Base-by-base conservation (phyloP, 257 asterid genomes). In the Leptodermis oblonga region DNA sequence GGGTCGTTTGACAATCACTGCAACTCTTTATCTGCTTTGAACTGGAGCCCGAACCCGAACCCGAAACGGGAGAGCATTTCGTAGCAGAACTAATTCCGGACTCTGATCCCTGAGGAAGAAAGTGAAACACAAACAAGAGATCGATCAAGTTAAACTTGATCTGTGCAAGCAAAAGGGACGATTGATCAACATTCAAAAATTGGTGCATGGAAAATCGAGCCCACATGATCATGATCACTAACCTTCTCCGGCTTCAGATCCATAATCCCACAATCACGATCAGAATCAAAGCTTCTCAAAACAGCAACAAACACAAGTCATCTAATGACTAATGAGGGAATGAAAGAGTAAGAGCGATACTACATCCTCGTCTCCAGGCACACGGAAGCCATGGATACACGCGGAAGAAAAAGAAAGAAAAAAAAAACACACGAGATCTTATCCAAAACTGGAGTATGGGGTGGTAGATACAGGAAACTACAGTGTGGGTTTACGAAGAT, bases 181-280 rank as follows among this genome's bases (percentile, higher is more conserved):
- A 42, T 42, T 42, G 20, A 51, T 36, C 39, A 0, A 22, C 14
- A 31, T 66, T 53, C 22, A 65, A 67, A 62, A 37, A 64, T 4
- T 0, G 36, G 11, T 41, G 67, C 67, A 64, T 41, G 45, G n/a
- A 41, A 13, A 33, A 26, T 5, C 17, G 3, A 25, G 74, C 62
- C 39, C 22, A 14, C 3, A 18, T 30, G 49, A 67, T 28, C 25
- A 17, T 41, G 67, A 56, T 25, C 48, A 54, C 39, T 86, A 56
- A 85, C 93, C 90, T 68, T 86, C 66, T 81, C 86, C 18, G 70
- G 88, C 68, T 83, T 83, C 88, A 88, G 95, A 91, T 89, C 96
- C 96, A 88, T 88, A 36, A 79, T 78, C 87, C 48, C 11, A 46
- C 18, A 4, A 15, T 34, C 39, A 63, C 23, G 28, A 81, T 76